Evolutionary conservation across 345 rosid genomes (phyloP).

Genomic region (Ceriops tagal): DNA sequence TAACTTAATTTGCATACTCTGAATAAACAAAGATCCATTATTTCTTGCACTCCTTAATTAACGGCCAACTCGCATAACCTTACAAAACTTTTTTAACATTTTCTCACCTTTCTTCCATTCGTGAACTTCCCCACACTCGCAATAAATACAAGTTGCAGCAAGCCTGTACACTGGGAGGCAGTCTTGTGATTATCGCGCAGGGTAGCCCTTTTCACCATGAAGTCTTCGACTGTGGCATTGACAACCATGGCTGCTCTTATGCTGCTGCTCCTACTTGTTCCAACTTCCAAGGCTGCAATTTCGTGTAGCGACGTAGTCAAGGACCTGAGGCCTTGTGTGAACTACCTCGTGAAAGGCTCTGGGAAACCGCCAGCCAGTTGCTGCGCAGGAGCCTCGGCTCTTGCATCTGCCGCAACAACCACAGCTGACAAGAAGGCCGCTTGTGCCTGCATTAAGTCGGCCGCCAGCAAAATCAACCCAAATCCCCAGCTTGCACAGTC

Average conservation of each 20-base stretch:
- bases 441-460: conserved; percentile 63
- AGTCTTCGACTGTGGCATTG: conserved; percentile 13
- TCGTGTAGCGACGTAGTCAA: conserved; percentile 55
- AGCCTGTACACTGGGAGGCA: too few relatives aligned
- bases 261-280: conserved; percentile 28
- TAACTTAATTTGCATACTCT: conserved; percentile 1
- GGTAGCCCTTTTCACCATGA: conserved; percentile 13
- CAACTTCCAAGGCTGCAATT: conserved; percentile 44
- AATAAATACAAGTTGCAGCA: conserved; percentile 1
- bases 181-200: not conserved
- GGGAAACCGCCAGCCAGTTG: conserved; percentile 60
- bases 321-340: conserved; percentile 66
- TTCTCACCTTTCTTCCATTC: conserved; percentile 8
- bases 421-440: conserved; percentile 58
- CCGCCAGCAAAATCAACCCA: conserved; percentile 46
- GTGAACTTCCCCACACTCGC: conserved; percentile 12
- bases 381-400: conserved; percentile 50
- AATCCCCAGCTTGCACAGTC: conserved; percentile 53
- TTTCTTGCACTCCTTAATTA: conserved; percentile 21
- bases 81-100: not conserved
- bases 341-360: conserved; percentile 50
- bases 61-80: not conserved
- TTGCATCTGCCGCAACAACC: conserved; percentile 44
- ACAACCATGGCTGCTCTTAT: conserved; percentile 20
- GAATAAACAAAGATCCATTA: not conserved